Evolutionary conservation across 192 early-diverging fungal species (phyloP).

Genomic region (Linnemannia elongata): DNA sequence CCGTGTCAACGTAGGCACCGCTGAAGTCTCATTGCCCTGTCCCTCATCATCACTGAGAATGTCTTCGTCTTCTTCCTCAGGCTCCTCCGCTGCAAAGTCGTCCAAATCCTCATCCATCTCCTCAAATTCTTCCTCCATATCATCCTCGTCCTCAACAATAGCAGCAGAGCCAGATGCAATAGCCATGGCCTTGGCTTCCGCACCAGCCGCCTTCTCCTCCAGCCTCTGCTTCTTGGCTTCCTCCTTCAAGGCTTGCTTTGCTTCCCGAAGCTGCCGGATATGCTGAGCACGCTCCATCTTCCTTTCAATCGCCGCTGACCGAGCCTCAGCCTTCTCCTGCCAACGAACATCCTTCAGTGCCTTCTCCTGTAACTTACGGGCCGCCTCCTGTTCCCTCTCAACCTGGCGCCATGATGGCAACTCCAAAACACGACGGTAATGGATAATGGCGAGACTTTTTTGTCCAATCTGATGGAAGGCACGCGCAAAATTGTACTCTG

Average conservation of each 20-base stretch:
- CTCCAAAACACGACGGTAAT: conserved; percentile 83
- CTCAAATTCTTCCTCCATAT: conserved; percentile 10
- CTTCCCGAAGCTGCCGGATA: conserved; percentile 20
- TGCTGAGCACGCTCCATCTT: conserved; percentile 16
- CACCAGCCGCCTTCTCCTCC: neutral
- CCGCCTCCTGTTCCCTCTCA: conserved; percentile 28
- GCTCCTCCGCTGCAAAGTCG: neutral
- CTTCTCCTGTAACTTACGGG: neutral
- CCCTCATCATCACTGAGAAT: conserved; percentile 4
- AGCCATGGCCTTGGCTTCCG: conserved; percentile 2
- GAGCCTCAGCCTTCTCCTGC: neutral
- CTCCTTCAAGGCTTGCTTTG: neutral
- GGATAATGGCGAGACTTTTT: conserved; percentile 84
- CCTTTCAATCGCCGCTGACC: neutral
- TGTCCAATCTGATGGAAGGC: conserved; percentile 92
- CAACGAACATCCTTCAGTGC: neutral
- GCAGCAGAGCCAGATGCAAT: neutral
- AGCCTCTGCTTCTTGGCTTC: neutral
- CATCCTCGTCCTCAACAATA: conserved; percentile 15
- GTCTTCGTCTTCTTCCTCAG: conserved; percentile 8
- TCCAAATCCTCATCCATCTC: neutral
- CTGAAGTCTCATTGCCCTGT: neutral
- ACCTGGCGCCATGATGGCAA: conserved; percentile 63
- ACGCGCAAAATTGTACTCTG: conserved; percentile 89
- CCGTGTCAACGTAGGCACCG: neutral